These are phyloP conservation scores for Botrytis sinoallii DNA, from an alignment of 2,329 filamentous ascomycete genomes.

Conservation along the genomic window DNA sequence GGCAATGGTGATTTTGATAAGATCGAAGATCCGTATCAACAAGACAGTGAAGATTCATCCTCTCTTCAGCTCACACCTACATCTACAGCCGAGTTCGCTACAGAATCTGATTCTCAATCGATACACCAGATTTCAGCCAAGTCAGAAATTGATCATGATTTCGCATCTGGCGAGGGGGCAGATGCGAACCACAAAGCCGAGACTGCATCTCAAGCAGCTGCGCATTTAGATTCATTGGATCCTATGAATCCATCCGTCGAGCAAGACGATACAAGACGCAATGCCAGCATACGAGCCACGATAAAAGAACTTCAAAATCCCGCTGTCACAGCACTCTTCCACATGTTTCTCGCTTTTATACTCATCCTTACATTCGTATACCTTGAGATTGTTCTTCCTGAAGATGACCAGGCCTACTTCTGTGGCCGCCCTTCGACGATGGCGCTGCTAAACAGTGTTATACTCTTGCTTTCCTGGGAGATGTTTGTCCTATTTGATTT, in stretches of 20 bases:
- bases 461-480: not conserved
- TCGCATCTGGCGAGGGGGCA: fast-evolving
- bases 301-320: not conserved
- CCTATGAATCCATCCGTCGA: not conserved
- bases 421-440: not conserved
- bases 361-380: not conserved
- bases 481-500: not conserved
- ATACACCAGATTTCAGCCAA: not conserved
- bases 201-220: not conserved
- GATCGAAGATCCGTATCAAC: not conserved
- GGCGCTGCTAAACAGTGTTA: not conserved
- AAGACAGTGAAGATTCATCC: not conserved
- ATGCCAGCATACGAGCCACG: not conserved
- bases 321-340: too few species aligned
- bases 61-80: not conserved
- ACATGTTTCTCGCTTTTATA: not conserved
- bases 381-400: not conserved
- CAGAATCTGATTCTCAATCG: not conserved
- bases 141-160: not conserved
- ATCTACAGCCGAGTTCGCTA: not conserved
- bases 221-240: not conserved
- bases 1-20: not conserved
- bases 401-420: not conserved
- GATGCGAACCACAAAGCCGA: not conserved
- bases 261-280: not conserved